Evolutionary conservation across 202 grass and related monocot species (phyloP), one percentile per base, ranked within the genome.

Genomic region (Hordeum pubiflorum): DNA sequence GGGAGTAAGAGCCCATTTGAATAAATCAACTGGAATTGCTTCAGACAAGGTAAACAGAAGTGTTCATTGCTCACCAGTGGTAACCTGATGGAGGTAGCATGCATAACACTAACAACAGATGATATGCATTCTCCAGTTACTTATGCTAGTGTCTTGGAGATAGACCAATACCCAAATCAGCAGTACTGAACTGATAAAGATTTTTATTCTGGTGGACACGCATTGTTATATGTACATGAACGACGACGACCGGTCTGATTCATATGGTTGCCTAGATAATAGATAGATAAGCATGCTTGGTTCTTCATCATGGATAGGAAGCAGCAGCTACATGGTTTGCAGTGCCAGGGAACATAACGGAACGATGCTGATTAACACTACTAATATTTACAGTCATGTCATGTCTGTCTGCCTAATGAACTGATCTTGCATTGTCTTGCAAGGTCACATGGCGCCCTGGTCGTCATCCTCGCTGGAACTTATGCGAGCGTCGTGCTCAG

Each of bases 381-480:
- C 3, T 34, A 78, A 9, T 29, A 72, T 78, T 34, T 65, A 78
- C 60, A 79, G 76, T 54, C 41, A 66, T 52, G 41, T 34, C 48
- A 54, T n/a, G 48, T n/a, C 17, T 54, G 11, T 1, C 41, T 52
- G 15, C 48, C 60, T 23, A 41, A 29, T 14, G 0, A 48, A 48
- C 14, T 48, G 14, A 48, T 48, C 44, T 17, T 48, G 44, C 44
- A 48, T 46, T 46, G 43, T 15, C 1, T 46, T 48, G 48, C 29
- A 41, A 2, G 9, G 9, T 63, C 39, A 33, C 9, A 24, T 3
- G 13, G 61, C n/a, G 46, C 23, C 21, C 63, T 80, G 46, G 3
- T 69, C 63, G 4, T 80, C 63, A 0, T 69, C 78, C 6, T 69
- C 33, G 63, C 78, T 80, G 6, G 36, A 36, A 3, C 46, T 57